Evolutionary conservation across 768 basidiomycete genomes (phyloP).

Genomic region (Suillus fuscotomentosus): DNA sequence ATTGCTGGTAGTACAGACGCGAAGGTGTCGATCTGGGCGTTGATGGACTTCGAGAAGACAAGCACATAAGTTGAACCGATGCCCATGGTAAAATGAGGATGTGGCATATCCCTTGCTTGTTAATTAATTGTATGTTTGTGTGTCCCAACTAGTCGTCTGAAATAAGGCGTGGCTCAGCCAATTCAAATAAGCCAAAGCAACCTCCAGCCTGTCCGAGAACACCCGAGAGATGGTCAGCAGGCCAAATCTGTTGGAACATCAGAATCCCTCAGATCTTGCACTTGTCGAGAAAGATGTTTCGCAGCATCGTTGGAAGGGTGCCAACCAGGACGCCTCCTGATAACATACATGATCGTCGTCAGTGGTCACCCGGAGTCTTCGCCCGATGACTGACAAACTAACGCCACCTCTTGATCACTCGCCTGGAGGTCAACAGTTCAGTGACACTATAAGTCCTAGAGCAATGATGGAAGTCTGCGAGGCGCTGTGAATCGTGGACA

Average conservation of each 20-base stretch:
- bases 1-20: constrained; percentile 64
- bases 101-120: background rate
- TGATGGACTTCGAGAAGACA: constrained; percentile 48
- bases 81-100: background rate
- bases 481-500: background rate
- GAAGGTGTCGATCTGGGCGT: constrained; percentile 70
- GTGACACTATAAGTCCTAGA: background rate
- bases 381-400: background rate
- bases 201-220: no score
- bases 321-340: background rate
- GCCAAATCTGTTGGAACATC: background rate
- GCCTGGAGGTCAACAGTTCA: background rate
- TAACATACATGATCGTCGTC: background rate
- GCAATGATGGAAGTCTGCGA: background rate
- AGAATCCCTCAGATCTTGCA: background rate
- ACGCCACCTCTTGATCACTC: background rate
- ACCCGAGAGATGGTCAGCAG: background rate
- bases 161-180: background rate
- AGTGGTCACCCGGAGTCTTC: background rate
- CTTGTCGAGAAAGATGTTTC: background rate
- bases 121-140: background rate
- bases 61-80: background rate
- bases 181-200: no score
- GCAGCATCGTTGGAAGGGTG: background rate
- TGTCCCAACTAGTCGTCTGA: background rate